These are phyloP conservation scores for Starmerella asiatica DNA, from an alignment of 805 yeast species.

Conservation along the genomic window DNA sequence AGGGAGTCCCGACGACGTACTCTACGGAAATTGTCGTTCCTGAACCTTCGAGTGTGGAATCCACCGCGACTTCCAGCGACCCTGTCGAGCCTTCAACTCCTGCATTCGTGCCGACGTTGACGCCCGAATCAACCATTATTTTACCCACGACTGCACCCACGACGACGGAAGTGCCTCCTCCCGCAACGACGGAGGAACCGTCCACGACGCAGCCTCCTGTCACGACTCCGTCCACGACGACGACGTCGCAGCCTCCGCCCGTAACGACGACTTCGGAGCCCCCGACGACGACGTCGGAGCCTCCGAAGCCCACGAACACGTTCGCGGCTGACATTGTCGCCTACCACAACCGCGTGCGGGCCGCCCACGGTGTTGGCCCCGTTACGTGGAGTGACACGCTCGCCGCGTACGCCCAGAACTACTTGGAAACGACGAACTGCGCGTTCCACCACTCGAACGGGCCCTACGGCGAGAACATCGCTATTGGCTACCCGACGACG, in stretches of 20 bases:
- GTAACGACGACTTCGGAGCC: conserved; percentile 18
- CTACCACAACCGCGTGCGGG: conserved; percentile 49
- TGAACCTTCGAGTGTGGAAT: too few species aligned
- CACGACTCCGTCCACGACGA: conserved; percentile 18
- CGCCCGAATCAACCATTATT: conserved; percentile 1
- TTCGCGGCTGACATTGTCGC: conserved; percentile 32
- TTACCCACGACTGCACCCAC: conserved; percentile 5
- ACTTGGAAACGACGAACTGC: conserved; percentile 35
- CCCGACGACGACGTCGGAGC: conserved; percentile 19
- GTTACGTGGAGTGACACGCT: conserved; percentile 43
- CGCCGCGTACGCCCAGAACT: conserved; percentile 42
- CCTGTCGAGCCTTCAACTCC: not conserved
- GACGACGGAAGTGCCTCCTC: conserved; percentile 4
- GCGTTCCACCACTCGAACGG: conserved; percentile 51
- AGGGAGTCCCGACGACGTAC: not conserved
- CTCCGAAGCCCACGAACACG: conserved; percentile 9
- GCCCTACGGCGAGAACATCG: conserved; percentile 64
- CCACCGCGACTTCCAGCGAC: not conserved
- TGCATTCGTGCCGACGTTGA: not conserved
- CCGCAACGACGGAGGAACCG: conserved; percentile 18
- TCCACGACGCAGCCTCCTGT: conserved; percentile 16
- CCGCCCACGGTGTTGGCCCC: conserved; percentile 37
- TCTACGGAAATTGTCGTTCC: not conserved
- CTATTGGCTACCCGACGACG: conserved; percentile 46
- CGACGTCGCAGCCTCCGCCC: conserved; percentile 11